Evolutionary conservation across 2,329 filamentous ascomycete genomes (phyloP).

Genomic region (Zymoseptoria tritici): DNA sequence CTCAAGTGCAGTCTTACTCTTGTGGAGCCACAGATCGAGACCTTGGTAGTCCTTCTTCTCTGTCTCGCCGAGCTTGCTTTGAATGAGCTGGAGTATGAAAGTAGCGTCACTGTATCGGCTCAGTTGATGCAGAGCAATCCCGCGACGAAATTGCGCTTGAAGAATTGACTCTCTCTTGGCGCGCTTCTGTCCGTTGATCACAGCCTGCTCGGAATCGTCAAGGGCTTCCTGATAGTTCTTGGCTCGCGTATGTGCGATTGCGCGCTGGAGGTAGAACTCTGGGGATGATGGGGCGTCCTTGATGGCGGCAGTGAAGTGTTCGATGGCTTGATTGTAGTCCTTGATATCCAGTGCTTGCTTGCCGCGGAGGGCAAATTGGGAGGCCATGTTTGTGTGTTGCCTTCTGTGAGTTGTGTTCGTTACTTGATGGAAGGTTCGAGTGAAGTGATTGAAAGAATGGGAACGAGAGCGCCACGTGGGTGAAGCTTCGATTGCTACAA

Average conservation of each 20-base stretch:
- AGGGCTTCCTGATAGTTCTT: slow-evolving; percentile 40
- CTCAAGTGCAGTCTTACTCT: slow-evolving; percentile 46
- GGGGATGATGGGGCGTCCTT: slow-evolving; percentile 57
- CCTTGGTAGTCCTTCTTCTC: slow-evolving; percentile 40
- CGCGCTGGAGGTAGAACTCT: slow-evolving; percentile 72
- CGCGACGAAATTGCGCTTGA: slow-evolving; percentile 74
- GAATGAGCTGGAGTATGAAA: slow-evolving; percentile 56
- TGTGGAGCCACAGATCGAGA: slow-evolving; percentile 52
- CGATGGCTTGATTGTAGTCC: slow-evolving; percentile 61
- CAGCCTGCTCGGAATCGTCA: slow-evolving; percentile 42
- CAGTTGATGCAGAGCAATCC: slow-evolving; percentile 63
- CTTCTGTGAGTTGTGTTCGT: not conserved
- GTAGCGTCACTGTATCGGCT: slow-evolving; percentile 68
- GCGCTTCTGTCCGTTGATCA: slow-evolving; percentile 61
- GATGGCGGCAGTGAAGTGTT: slow-evolving; percentile 61
- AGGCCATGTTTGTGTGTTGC: slow-evolving; percentile 36
- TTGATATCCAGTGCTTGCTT: slow-evolving; percentile 53
- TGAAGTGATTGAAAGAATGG: not conserved
- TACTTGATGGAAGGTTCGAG: not conserved
- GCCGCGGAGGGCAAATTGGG: slow-evolving; percentile 47
- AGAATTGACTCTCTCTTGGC: slow-evolving; percentile 68
- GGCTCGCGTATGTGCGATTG: slow-evolving; percentile 66
- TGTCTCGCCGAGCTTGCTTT: slow-evolving; percentile 37
- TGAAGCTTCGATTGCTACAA: not conserved
- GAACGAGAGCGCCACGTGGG: not conserved